Evolutionary conservation across 1,284 basidiomycete species (phyloP), one percentile per base, ranked within the genome.

Genomic region (Ustilago trichophora): DNA sequence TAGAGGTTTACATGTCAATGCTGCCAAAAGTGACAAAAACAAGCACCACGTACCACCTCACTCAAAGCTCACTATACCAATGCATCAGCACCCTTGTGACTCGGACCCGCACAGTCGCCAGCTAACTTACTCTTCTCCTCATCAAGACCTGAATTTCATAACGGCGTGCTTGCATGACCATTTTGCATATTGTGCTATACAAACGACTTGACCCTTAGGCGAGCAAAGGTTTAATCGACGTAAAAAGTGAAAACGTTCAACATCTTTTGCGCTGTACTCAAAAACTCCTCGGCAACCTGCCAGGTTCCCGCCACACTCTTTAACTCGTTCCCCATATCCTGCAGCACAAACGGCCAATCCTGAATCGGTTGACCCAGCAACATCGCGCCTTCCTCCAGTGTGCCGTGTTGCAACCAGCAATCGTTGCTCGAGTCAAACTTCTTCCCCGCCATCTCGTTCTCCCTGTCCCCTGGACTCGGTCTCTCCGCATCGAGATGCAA

Each of bases 291-390:
- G 3, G 53, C 64, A 3, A 40, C 32, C 53, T 62, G 57, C 64
- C 64, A 67, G 4, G 53, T 51, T 10, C 57, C 57, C 1, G 57
- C 64, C 0, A 50, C 57, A 3, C 41, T 25, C 37, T 62, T 67
- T 11, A 67, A 25, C 22, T 62, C 58, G 24, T 54, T 67, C 9
- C 64, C 58, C 64, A 67, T 67, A 44, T 67, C 64, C 46, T 67
- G 64, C 40, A 67, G 46, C 22, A 67, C 64, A 42, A 67, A 53
- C 35, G 64, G 48, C 64, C 64, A 67, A 29, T 67, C 64, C 53
- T 60, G 49, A 6, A 67, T 62, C 25, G 49, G 40, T 33, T 67
- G 64, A 10, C 64, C 64, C 9, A 67, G 36, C 53, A 67, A 21
- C 45, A 38, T 37, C 7, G 64, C 57, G 4, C 64, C 64, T 35